Percentiles rank a stretch among this genome's conserved stretches.
phyloP scores from a whole-genome alignment of 352 stramenopile species.

The Thraustotheca clavata region DNA sequence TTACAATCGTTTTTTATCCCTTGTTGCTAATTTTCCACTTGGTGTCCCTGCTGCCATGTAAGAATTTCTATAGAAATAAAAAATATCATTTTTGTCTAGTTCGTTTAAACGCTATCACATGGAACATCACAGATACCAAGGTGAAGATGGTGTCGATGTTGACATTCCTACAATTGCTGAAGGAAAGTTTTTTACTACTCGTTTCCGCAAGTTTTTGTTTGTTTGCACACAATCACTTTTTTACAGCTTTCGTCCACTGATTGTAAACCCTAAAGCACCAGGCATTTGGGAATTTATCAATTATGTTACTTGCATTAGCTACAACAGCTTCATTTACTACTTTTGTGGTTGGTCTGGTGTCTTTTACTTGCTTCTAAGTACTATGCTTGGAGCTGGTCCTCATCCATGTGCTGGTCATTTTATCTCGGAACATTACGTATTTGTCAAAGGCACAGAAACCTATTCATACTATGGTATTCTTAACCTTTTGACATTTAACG shows the following conservation, averaged over 20 bases:
- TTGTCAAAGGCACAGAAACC: conserved; percentile 92
- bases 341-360: conserved; percentile 74
- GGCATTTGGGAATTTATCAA: conserved; percentile 88
- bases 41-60: conserved; percentile 86
- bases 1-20: conserved; percentile 86
- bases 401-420: conserved; percentile 96
- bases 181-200: conserved; percentile 83
- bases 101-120: conserved; percentile 97
- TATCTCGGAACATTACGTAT: conserved; percentile 96
- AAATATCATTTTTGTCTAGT: too few species aligned
- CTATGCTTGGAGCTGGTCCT: conserved; percentile 86
- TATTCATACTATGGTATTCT: conserved; percentile 98
- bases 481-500: conserved; percentile 96
- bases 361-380: conserved; percentile 89
- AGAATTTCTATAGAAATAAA: too few species aligned
- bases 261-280: conserved; percentile 87
- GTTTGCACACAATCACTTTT: conserved; percentile 89
- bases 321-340: conserved; percentile 78
- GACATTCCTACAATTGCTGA: conserved; percentile 91
- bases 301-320: conserved; percentile 63
- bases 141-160: conserved; percentile 88
- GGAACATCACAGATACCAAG: conserved; percentile 95
- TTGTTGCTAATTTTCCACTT: conserved; percentile 92
- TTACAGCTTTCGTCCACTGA: conserved; percentile 89
- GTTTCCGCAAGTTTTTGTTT: conserved; percentile 87